phyloP scores from a whole-genome alignment of 75 land plant genomes.

The Cryptomeria japonica region DNA sequence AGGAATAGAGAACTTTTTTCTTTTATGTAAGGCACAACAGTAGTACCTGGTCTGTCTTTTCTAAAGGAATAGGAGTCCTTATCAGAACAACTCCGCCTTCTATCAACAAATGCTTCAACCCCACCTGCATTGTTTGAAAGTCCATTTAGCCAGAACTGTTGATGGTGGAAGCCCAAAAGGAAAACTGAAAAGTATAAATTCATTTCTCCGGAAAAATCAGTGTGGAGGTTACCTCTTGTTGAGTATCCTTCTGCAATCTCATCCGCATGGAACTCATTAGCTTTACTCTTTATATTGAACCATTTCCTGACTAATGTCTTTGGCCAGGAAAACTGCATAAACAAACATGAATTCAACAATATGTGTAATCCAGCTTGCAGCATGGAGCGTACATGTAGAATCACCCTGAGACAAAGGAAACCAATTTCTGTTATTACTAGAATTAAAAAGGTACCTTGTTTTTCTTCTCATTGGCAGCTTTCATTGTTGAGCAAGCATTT shows the following conservation, averaged over 20 bases:
- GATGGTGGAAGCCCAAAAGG: not conserved
- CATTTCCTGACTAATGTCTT: constrained; percentile 68
- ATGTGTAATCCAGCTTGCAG: not conserved
- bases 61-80: constrained; percentile 62
- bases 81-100: constrained; percentile 62
- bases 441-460: constrained; percentile 50
- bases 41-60: constrained; percentile 63
- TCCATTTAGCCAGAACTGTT: not conserved
- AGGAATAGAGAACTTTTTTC: not conserved
- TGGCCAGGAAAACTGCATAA: constrained; percentile 70
- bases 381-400: not conserved
- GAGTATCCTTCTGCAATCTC: constrained; percentile 44
- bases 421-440: not conserved
- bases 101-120: constrained; percentile 26
- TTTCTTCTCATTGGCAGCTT: constrained; percentile 65
- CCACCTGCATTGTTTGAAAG: not conserved
- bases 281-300: constrained; percentile 76
- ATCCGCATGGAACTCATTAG: constrained; percentile 60
- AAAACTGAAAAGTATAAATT: not conserved
- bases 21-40: not conserved
- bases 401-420: not conserved
- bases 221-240: not conserved
- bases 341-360: constrained; percentile 15
- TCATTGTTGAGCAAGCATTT: constrained; percentile 57
- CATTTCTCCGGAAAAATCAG: not conserved